Base-by-base conservation (phyloP, 129 eudicot species). In the Centaurea solstitialis region DNA sequence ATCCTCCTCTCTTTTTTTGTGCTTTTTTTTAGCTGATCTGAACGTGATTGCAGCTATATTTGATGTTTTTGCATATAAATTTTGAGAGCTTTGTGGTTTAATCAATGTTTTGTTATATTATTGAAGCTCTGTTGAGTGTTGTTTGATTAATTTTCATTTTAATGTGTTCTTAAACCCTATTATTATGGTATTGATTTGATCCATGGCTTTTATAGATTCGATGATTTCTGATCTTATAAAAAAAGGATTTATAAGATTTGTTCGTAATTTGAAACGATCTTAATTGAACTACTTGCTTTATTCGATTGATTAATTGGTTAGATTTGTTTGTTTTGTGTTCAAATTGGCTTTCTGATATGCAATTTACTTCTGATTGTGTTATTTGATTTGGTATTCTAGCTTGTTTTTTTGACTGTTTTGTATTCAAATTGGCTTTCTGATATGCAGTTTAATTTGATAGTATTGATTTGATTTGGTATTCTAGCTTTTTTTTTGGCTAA, bases 161-260 rank as follows among this genome's bases (percentile, higher is more conserved):
- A 6, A 6, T 37, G 4, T 37, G 40, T 2, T 68, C 75, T 78
- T 78, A 78, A 78, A 68, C 81, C 68, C 75, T 78, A 26, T 61
- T 72, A 15, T 73, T n/a, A 53, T 6, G 76, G 76, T n/a, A 35
- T 17, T 43, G 17, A 15, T 33, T 33, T 9, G 9, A 15, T 18
- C 7, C 23, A 33, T 17, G 7, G 24, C 74, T 37, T 5, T 2
- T 15, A 13, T 76, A 35, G 68, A 43, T 78, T 43, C 17, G 22
- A 18, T 37, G 39, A 33, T 59, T 21, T n/a, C 33, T 20, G 82
- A 79, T 79, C 57, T 35, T 5, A 22, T 35, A 2, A 21, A 2
- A 9, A 11, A 59, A 64, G 43, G 11, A 5, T 15, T 74, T 57
- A 17, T 57, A 57, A 57, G 9, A 68, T 68, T 68, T 22, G 73